Conservation (phyloP, 192 early-diverging fungal genomes). For the Coemansia sp. region DNA sequence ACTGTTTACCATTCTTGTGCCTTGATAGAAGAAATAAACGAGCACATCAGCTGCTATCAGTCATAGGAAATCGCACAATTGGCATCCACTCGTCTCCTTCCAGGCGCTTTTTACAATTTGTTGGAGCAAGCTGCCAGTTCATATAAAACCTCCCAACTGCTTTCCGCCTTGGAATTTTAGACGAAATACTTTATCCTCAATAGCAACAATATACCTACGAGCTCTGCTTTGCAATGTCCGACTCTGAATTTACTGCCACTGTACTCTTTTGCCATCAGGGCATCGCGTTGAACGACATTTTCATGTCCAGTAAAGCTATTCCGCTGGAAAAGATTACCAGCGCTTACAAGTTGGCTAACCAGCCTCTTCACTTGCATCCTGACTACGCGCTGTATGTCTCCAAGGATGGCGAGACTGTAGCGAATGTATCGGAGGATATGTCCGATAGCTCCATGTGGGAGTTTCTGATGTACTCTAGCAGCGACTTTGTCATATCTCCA, state of each 20-base stretch:
- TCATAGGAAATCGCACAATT: no score
- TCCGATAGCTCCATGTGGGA: neutral
- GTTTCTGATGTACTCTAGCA: neutral
- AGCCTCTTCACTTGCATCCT: neutral
- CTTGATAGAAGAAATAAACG: no score
- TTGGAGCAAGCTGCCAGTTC: no score
- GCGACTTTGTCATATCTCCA: neutral
- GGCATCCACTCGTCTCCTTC: no score
- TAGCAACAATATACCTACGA: no score
- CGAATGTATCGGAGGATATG: neutral
- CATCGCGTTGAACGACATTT: neutral
- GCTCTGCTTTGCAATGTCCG: neutral
- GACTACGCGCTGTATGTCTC: neutral
- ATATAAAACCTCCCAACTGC: no score
- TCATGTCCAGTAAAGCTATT: neutral
- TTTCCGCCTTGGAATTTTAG: no score
- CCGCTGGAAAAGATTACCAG: neutral
- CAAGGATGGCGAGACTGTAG: neutral
- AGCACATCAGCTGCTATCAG: no score
- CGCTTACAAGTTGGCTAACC: neutral
- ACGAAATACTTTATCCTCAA: neutral
- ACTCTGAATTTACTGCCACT: neutral
- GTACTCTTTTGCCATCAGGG: neutral
- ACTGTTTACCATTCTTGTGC: neutral
- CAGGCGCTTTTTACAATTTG: no score